Base-by-base conservation (phyloP, 495 filamentous ascomycete species). In the Sabuloglossum arenarium region DNA sequence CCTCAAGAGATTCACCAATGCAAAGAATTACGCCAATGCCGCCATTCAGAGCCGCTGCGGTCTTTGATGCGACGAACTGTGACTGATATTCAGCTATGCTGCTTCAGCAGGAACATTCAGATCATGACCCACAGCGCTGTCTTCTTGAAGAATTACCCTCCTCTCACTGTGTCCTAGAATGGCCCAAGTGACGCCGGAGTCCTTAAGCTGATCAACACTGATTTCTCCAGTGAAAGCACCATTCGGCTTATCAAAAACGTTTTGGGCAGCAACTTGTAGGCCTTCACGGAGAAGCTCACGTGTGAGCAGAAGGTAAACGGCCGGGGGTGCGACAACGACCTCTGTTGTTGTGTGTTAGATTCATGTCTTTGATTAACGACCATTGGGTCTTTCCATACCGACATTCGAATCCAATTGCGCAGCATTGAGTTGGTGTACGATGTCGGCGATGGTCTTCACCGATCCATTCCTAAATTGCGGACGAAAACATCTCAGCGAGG, bases 181-280 rank as follows among this genome's bases (percentile, higher is more conserved):
- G 55, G 82, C 76, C 91, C 91, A 97, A 65, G 81, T 76, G 65
- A 98, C 82, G 62, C 78, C 79, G 70, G 75, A 77, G 69, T 96
- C 91, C 67, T 82, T 81, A 63, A 98, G 79, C 71, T 98, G 93
- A 59, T 80, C 73, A 58, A 88, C 88, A 61, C 79, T 84, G 73
- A 98, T 93, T 71, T 97, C 91, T 64, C 93, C 91, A 27, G 91
- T 98, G 77, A 85, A 96, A 58, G 93, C 91, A 62, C 93, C 91
- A 68, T 94, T 89, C 66, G 87, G 86, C 75, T 88, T 89, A 76
- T 96, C 83, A 71, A 79, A 97, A 69, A 96, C 86, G 65, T 98
- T 96, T 75, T 98, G 91, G 47, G 91, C 80, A 46, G 88, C 82
- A 55, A 97, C 85, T 60, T 84, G 79, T 64, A 96, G 76, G 56